Evolutionary conservation across 2,329 filamentous ascomycete genomes (phyloP).

Genomic region (Eutypa lata): DNA sequence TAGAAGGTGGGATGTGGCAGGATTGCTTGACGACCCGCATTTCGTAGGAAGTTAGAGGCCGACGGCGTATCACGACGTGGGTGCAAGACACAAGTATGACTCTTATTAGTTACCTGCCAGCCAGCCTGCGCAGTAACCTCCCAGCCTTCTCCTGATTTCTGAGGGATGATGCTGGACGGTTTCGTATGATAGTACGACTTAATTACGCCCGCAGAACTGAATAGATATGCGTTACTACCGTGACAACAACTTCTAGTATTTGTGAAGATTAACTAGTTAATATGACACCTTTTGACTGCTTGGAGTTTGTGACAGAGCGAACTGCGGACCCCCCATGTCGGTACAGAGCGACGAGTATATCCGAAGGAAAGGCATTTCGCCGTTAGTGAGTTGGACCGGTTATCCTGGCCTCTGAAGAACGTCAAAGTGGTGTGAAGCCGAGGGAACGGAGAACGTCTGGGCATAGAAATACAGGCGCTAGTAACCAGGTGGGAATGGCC

Average conservation of each 20-base stretch:
- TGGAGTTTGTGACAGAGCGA: not conserved
- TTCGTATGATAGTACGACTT: no score
- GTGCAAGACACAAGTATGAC: constrained; percentile 3
- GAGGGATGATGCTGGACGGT: no score
- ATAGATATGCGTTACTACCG: no score
- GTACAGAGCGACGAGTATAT: not conserved
- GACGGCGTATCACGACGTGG: constrained; percentile 10
- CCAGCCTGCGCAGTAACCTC: no score
- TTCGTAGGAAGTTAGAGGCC: constrained; percentile 18
- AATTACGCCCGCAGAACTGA: no score
- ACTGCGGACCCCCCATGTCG: not conserved
- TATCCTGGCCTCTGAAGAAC: not conserved
- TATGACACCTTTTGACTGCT: not conserved
- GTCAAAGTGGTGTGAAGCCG: not conserved
- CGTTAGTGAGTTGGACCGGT: not conserved
- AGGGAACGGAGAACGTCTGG: not conserved
- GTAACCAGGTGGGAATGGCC: not conserved
- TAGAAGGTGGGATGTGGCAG: constrained; percentile 6
- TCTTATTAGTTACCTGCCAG: no score
- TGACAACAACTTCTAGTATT: no score
- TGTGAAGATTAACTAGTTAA: no score
- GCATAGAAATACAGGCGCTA: not conserved
- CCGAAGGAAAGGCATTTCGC: not conserved
- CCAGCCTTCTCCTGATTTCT: no score
- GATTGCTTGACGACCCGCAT: constrained; percentile 12